Base-by-base conservation (phyloP, 2,329 filamentous ascomycete species). In the Botryotinia narcissicola region DNA sequence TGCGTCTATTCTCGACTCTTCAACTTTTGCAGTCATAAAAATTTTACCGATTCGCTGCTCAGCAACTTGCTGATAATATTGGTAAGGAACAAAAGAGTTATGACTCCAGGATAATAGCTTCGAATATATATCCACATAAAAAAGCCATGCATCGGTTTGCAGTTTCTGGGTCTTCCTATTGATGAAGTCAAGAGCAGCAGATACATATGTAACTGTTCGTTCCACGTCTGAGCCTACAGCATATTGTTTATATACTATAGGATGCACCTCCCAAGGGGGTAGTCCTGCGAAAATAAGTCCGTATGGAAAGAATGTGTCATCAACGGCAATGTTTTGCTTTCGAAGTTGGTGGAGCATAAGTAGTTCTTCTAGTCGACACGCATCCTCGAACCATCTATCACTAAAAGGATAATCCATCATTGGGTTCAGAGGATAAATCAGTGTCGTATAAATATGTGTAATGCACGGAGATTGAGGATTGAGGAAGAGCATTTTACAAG, bases 111-210 rank as follows among this genome's bases (percentile, higher is more conserved):
- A 62, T 42, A n/a, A 1, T 37, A 18, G 60, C 6, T 16, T n/a
- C 7, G 3, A 1, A 8, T 6, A 0, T 40, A 0, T 12, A 40
- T 25, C 59, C 7, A 40, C 5, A 9, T 8, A 0, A 2, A 42
- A 7, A 5, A 29, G 35, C 25, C 60, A 42, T 2, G 20, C 12
- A 8, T n/a, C 35, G 35, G 6, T 18, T 40, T 25, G 3, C 22
- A 14, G 3, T 42, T 10, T 37, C 4, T 0, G 25, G 7, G 7
- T 9, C 22, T 1, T 40, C 7, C 25, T 42, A 2, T 25, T 16
- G 25, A 42, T 62, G 0, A 20, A n/a, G 10, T 25, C 14, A 8
- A 62, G 60, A 62, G 37, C 60, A 5, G 60, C 60, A 40, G 60
- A 62, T n/a, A 42, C 60, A 25, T n/a, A 42, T n/a, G 14, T 22